Evolutionary conservation across 2,329 filamentous ascomycete species (phyloP), one percentile per base, ranked within the genome.

Genomic region (Fusarium denticulatum): DNA sequence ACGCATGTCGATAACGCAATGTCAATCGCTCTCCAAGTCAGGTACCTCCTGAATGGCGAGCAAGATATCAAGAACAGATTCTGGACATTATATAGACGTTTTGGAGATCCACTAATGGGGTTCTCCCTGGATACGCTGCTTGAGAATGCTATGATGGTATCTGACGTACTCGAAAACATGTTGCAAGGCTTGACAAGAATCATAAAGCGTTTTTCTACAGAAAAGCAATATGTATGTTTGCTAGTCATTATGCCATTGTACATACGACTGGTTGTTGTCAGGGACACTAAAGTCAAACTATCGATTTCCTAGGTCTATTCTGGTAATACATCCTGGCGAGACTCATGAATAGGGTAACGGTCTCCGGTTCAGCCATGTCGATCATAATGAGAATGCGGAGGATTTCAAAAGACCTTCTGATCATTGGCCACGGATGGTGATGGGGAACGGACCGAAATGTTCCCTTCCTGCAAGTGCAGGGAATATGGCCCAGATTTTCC

Each of bases 121-220:
- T 16, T 26, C 34, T 28, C 14, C 15, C 11, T 39, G 5, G 15
- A 18, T 10, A 10, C 16, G 14, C 24, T 12, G 6, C 2, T 16
- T 28, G 9, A 13, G 15, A 22, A 14, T 32, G 15, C 30, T 28
- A 39, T 63, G 50, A 68, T 68, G 52, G 12, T 22, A 36, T 63
- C 67, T 68, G 64, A 69, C 67, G 67, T 58, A 58, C 42, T 55
- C 20, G 14, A 43, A 36, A 65, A 12, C n/a, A 30, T 13, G 34
- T n/a, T 40, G 20, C 3, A 22, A 28, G 24, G 14, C 20, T 18
- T 26, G n/a, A 26, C 7, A 37, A 2, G 13, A 11, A 26, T 22
- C n/a, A 52, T 8, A 11, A 15, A 32, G 18, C 7, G 14, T 5
- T 16, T 7, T 13, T 22, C n/a, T 14, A 39, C 7, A 14, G 8